Evolutionary conservation across 805 yeast species (phyloP).

Genomic region (Ogataea trehalophila): DNA sequence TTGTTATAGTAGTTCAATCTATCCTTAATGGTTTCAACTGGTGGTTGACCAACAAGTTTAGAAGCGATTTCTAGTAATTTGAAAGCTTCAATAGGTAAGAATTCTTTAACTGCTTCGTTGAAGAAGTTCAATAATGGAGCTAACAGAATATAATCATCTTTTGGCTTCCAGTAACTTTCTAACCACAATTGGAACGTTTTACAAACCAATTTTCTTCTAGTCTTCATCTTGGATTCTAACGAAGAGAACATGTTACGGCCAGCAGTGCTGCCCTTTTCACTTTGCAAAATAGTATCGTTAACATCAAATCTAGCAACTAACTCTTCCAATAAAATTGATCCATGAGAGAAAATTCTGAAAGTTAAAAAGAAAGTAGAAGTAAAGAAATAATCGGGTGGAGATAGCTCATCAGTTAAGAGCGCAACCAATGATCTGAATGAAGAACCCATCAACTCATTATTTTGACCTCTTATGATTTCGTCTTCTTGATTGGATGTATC

Average conservation of each 20-base stretch:
- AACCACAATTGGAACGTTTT: conserved; percentile 78
- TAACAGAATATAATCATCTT: conserved; percentile 52
- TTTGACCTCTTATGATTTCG: conserved; percentile 49
- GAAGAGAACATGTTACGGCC: conserved; percentile 32
- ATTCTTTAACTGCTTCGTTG: conserved; percentile 64
- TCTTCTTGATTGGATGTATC: conserved; percentile 20
- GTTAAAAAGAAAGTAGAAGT: conserved; percentile 72
- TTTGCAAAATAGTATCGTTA: conserved; percentile 29
- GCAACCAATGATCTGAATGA: conserved; percentile 65
- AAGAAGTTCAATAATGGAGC: conserved; percentile 74
- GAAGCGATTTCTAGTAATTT: conserved; percentile 59
- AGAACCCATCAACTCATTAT: conserved; percentile 57
- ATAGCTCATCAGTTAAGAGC: conserved; percentile 60
- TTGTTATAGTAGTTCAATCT: conserved; percentile 29
- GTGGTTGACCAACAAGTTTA: conserved; percentile 50
- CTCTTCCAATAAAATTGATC: conserved; percentile 63
- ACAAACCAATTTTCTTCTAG: conserved; percentile 62
- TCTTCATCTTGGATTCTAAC: conserved; percentile 42
- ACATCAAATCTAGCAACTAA: conserved; percentile 63
- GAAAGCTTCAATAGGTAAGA: conserved; percentile 62
- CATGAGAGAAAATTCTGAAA: conserved; percentile 65
- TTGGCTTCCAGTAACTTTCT: conserved; percentile 81
- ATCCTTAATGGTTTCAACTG: conserved; percentile 37
- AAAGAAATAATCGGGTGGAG: conserved; percentile 62
- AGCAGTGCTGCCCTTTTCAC: conserved; percentile 23